Evolutionary conservation across 1,284 basidiomycete species (phyloP).

Genomic region (Vanrija sp.): DNA sequence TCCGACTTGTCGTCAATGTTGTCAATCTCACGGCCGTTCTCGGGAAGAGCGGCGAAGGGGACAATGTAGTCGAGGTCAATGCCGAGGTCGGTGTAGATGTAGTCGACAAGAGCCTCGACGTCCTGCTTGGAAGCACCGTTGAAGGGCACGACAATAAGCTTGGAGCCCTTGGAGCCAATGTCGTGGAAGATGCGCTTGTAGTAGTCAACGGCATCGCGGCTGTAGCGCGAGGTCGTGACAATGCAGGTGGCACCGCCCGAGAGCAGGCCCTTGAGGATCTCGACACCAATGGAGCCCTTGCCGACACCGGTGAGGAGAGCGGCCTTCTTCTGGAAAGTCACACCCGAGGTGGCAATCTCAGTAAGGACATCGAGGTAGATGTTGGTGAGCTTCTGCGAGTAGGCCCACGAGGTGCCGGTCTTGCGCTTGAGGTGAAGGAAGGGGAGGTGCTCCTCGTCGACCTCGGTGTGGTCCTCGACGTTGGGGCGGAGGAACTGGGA

Average conservation of each 20-base stretch:
- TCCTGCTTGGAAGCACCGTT: slow-evolving; percentile 96
- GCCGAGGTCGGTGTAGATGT: slow-evolving; percentile 90
- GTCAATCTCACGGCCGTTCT: slow-evolving; percentile 97
- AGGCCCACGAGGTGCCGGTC: slow-evolving; percentile 93
- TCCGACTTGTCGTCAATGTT: slow-evolving; percentile 95
- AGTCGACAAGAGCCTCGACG: slow-evolving; percentile 93
- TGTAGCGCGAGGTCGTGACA: slow-evolving; percentile 94
- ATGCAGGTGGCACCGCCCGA: slow-evolving; percentile 95
- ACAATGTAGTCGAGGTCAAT: slow-evolving; percentile 98
- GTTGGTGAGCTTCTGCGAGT: slow-evolving; percentile 91
- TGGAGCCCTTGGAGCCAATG: slow-evolving; percentile 88
- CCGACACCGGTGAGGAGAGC: slow-evolving; percentile 96
- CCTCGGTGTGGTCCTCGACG: slow-evolving; percentile 62
- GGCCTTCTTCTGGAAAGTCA: slow-evolving; percentile 98
- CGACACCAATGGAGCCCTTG: slow-evolving; percentile 94
- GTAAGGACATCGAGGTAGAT: slow-evolving; percentile 94
- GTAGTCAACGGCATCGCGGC: slow-evolving; percentile 90
- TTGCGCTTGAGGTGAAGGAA: slow-evolving; percentile 95
- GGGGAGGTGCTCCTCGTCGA: slow-evolving; percentile 86
- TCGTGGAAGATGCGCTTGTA: slow-evolving; percentile 98
- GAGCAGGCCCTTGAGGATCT: slow-evolving; percentile 92
- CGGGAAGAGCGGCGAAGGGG: slow-evolving; percentile 96
- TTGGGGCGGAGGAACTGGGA: slow-evolving; percentile 93
- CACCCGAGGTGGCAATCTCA: slow-evolving; percentile 96
- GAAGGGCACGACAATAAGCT: slow-evolving; percentile 95